Percentiles rank a stretch among this genome's conserved stretches.
Evolutionary conservation across 768 basidiomycete species (phyloP).

Genomic region (Tricholoma sp.): DNA sequence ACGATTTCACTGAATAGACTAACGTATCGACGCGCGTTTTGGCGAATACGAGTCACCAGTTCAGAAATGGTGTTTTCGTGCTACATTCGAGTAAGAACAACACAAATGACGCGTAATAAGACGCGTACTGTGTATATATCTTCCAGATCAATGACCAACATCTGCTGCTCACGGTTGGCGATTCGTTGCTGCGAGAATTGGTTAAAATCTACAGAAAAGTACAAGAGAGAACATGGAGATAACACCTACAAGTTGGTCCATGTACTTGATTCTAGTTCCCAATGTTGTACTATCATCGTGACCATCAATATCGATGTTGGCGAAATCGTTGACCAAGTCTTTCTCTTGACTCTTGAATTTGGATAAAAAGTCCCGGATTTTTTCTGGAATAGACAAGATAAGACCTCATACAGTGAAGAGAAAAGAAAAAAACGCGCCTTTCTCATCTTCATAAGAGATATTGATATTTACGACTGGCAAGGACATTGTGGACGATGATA

Average conservation of each 20-base stretch:
- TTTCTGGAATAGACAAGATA: conserved; percentile 36
- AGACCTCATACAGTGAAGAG: neutral
- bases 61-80: conserved; percentile 67
- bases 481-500: conserved; percentile 47
- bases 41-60: conserved; percentile 73
- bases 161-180: conserved; percentile 90
- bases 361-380: conserved; percentile 66
- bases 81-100: conserved; percentile 29
- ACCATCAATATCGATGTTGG: conserved; percentile 64
- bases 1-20: conserved; percentile 85
- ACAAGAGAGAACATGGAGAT: conserved; percentile 14
- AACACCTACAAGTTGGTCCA: conserved; percentile 70
- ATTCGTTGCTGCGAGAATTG: conserved; percentile 66
- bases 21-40: conserved; percentile 88
- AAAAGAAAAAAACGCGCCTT: conserved; percentile 37
- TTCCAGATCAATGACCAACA: conserved; percentile 84
- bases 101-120: neutral
- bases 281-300: conserved; percentile 28
- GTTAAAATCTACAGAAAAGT: neutral
- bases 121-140: conserved; percentile 69
- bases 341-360: conserved; percentile 61
- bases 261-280: conserved; percentile 63
- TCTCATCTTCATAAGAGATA: conserved; percentile 68
- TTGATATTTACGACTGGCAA: conserved; percentile 55
- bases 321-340: conserved; percentile 63